Evolutionary conservation across 768 basidiomycete species (phyloP), one percentile per base, ranked within the genome.

Genomic region (Fistulinella prunicolor): DNA sequence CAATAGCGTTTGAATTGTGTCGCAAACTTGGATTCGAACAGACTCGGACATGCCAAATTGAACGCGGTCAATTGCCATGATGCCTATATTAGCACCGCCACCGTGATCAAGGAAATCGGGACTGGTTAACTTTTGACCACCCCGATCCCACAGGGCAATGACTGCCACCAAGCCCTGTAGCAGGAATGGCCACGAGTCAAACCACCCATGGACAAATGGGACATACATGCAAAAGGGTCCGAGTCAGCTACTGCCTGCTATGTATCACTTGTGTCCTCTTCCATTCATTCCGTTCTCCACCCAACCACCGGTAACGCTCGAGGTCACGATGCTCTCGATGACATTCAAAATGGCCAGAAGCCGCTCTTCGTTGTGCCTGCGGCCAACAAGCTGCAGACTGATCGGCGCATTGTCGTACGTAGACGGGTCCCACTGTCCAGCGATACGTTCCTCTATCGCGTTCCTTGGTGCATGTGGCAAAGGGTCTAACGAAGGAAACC

Each of bases 281-380:
- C 50, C 50, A 10, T 54, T 51, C 26, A 46, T 46, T 17, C 34
- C 32, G 9, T 20, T 42, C 17, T 47, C 40, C 24, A 14, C 24
- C 46, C 39, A 47, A 28, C 46, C 39, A 1, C 59, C 59, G 2
- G 57, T 52, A 47, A 41, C 32, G 22, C 38, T 17, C 19, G 59
- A 43, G 10, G 64, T 55, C 26, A 65, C 36, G 35, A 50, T 38
- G 9, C 47, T 22, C 28, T 79, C 77, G 21, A 78, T 65, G 19
- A 64, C 65, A 21, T 67, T 62, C 46, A 77, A 58, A 52, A 75
- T 70, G 17, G 71, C 74, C 45, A 80, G 60, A 14, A 80, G 55
- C 42, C 69, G 71, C 50, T 80, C 78, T 55, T 80, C 78, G 38
- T 76, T 74, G 57, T 72, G 70, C 28, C 76, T 72, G 47, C 74